phyloP scores from a whole-genome alignment of 2,329 filamentous ascomycete genomes.

The Phialocephala subalpina region DNA sequence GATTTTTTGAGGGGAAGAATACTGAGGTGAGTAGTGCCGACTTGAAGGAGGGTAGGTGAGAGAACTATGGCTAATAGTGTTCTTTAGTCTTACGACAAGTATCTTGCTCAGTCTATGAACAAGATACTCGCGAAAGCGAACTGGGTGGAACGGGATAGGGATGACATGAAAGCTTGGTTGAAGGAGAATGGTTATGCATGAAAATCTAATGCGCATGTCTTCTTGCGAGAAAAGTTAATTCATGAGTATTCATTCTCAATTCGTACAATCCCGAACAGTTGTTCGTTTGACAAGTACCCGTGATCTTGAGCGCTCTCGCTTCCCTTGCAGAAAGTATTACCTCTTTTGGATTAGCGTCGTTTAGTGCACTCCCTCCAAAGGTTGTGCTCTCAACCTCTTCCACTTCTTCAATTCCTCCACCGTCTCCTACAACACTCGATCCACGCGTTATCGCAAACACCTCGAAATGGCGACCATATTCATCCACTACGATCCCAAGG shows the following conservation, averaged over 20 bases:
- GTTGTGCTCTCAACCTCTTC: too few species aligned
- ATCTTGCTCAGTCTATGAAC: slow-evolving; percentile 22
- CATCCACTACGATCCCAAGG: slow-evolving; percentile 9
- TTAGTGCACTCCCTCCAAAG: too few species aligned
- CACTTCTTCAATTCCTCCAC: too few species aligned
- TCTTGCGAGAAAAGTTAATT: not conserved
- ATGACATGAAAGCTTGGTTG: slow-evolving; percentile 24
- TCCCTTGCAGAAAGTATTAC: too few species aligned
- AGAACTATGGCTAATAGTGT: not conserved
- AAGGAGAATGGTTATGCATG: slow-evolving; percentile 17
- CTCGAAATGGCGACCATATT: slow-evolving; percentile 9
- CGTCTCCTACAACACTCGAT: too few species aligned
- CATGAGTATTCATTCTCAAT: too few species aligned
- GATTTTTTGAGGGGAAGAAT: slow-evolving; percentile 22
- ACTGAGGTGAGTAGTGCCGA: slow-evolving; percentile 11
- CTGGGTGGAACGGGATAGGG: slow-evolving; percentile 27
- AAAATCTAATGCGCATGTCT: not conserved
- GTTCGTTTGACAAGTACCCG: too few species aligned
- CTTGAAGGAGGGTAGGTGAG: not conserved
- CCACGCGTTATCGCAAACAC: too few species aligned
- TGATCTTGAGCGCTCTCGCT: too few species aligned
- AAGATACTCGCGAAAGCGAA: slow-evolving; percentile 18
- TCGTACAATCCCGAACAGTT: too few species aligned
- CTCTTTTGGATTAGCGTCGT: too few species aligned
- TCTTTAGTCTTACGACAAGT: slow-evolving; percentile 8